A percentile compares a stretch with the other conserved stretches of the same genome.
These are phyloP conservation scores for Phylloporus rhodoxanthus DNA, from an alignment of 768 basidiomycete genomes.

Conservation along the genomic window DNA sequence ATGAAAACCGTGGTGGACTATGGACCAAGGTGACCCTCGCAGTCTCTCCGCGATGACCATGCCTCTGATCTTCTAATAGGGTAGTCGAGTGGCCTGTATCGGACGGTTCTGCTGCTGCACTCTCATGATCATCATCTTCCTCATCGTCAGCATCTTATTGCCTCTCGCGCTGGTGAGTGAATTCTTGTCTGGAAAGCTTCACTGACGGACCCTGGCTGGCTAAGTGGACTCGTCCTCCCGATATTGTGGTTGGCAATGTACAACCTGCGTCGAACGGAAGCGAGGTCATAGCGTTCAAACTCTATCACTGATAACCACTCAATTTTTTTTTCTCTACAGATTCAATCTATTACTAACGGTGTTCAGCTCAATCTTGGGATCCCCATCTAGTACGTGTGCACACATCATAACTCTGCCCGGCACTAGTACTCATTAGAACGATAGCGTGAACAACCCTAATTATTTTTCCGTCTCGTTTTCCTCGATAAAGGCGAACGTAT, in stretches of 20 bases:
- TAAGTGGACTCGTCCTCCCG: slow-evolving; percentile 76
- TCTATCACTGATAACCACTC: slow-evolving; percentile 9
- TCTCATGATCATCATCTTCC: slow-evolving; percentile 56
- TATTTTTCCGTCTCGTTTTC: slow-evolving; percentile 66
- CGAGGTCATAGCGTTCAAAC: slow-evolving; percentile 35
- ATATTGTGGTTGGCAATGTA: slow-evolving; percentile 51
- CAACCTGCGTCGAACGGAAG: slow-evolving; percentile 35
- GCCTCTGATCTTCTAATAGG: slow-evolving; percentile 34
- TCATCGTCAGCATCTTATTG: slow-evolving; percentile 61
- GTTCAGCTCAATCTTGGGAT: slow-evolving; percentile 56
- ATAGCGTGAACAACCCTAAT: slow-evolving; percentile 76
- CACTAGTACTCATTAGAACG: slow-evolving; percentile 2
- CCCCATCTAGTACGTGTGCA: slow-evolving; percentile 53
- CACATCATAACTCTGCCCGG: background rate
- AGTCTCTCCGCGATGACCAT: background rate
- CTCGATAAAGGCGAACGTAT: slow-evolving; percentile 57
- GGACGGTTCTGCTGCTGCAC: slow-evolving; percentile 76
- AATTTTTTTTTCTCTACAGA: slow-evolving; percentile 23
- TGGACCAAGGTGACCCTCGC: slow-evolving; percentile 54
- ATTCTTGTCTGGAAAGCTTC: background rate
- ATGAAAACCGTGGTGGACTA: slow-evolving; percentile 53
- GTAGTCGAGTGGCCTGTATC: slow-evolving; percentile 52
- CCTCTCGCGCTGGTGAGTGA: slow-evolving; percentile 58
- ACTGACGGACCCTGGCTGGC: slow-evolving; percentile 3
- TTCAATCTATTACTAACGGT: slow-evolving; percentile 38